Percentiles rank a stretch among this genome's conserved stretches.
Evolutionary conservation across 192 early-diverging fungal species (phyloP).

Genomic region (Allomyces arbusculus): DNA sequence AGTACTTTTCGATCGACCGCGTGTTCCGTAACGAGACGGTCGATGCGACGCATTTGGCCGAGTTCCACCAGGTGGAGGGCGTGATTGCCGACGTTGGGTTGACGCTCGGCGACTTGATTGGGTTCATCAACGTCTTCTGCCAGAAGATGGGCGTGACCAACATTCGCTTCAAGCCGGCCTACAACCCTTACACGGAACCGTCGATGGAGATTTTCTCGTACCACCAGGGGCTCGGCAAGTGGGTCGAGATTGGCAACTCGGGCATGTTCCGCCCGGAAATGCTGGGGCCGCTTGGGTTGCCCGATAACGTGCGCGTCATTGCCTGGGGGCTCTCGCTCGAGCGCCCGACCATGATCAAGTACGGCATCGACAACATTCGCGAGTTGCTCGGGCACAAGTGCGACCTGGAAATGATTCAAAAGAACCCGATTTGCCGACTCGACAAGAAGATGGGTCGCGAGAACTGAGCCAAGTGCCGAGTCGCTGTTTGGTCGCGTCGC

Average conservation of each 20-base stretch:
- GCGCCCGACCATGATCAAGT: slow-evolving; percentile 97
- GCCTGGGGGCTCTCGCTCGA: slow-evolving; percentile 95
- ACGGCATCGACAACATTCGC: slow-evolving; percentile 82
- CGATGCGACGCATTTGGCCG: slow-evolving; percentile 95
- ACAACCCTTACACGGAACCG: slow-evolving; percentile 99
- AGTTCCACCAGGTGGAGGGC: slow-evolving; percentile 99
- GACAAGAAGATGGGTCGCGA: slow-evolving; percentile 77
- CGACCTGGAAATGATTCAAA: slow-evolving; percentile 70
- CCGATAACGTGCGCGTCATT: slow-evolving; percentile 82
- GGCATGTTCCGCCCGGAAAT: slow-evolving; percentile 99
- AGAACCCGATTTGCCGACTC: slow-evolving; percentile 74
- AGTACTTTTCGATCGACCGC: slow-evolving; percentile 98
- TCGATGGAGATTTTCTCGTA: slow-evolving; percentile 98
- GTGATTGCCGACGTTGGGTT: slow-evolving; percentile 88
- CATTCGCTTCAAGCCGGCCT: slow-evolving; percentile 97
- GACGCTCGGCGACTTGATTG: slow-evolving; percentile 90
- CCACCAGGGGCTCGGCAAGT: slow-evolving; percentile 60
- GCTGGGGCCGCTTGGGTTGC: slow-evolving; percentile 85
- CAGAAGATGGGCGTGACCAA: slow-evolving; percentile 84
- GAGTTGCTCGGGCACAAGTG: slow-evolving; percentile 86
- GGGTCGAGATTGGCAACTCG: slow-evolving; percentile 94
- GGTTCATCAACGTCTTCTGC: slow-evolving; percentile 90
- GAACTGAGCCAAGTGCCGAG: slow-evolving; percentile 4
- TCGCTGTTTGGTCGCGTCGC: too few relatives aligned
- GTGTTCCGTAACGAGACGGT: slow-evolving; percentile 97